These are phyloP conservation scores for Colletotrichum truncatum DNA, from an alignment of 2,329 filamentous ascomycete species.

Conservation along the genomic window DNA sequence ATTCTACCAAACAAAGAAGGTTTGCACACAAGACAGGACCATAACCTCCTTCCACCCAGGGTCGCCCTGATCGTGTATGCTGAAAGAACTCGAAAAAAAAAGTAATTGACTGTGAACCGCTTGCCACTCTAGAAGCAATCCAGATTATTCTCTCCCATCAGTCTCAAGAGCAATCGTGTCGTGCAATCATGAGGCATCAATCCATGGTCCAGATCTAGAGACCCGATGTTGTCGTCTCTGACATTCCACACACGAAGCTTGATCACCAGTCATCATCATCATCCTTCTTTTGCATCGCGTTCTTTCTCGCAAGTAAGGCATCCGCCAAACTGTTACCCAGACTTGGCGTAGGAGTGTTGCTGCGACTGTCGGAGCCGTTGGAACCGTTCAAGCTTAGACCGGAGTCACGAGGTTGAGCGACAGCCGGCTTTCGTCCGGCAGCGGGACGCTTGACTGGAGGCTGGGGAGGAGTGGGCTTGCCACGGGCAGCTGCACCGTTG, in stretches of 20 bases:
- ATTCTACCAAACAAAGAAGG: constrained; percentile 24
- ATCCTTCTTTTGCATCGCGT: constrained; percentile 76
- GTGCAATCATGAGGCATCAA: constrained; percentile 31
- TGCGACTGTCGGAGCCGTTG: constrained; percentile 70
- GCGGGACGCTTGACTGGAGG: constrained; percentile 84
- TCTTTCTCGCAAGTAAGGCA: constrained; percentile 79
- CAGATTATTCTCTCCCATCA: constrained; percentile 20
- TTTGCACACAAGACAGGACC: constrained; percentile 21
- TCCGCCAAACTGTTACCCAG: constrained; percentile 80
- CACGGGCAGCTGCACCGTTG: constrained; percentile 56
- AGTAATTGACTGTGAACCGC: constrained; percentile 18
- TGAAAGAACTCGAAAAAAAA: constrained; percentile 21
- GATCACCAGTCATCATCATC: constrained; percentile 75
- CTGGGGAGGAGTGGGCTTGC: constrained; percentile 77
- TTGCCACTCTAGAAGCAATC: constrained; percentile 13
- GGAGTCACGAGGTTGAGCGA: constrained; percentile 74
- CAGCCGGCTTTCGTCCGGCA: constrained; percentile 75
- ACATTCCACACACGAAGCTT: constrained; percentile 25
- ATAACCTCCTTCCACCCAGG: constrained; percentile 20
- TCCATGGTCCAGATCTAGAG: constrained; percentile 22
- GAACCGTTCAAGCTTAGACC: constrained; percentile 68
- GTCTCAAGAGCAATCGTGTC: constrained; percentile 28
- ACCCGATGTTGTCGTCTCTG: constrained; percentile 19
- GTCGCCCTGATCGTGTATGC: constrained; percentile 32
- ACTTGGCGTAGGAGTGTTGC: constrained; percentile 76